Evolutionary conservation across 257 asterid species (phyloP).

Genomic region (Prunella vulgaris): DNA sequence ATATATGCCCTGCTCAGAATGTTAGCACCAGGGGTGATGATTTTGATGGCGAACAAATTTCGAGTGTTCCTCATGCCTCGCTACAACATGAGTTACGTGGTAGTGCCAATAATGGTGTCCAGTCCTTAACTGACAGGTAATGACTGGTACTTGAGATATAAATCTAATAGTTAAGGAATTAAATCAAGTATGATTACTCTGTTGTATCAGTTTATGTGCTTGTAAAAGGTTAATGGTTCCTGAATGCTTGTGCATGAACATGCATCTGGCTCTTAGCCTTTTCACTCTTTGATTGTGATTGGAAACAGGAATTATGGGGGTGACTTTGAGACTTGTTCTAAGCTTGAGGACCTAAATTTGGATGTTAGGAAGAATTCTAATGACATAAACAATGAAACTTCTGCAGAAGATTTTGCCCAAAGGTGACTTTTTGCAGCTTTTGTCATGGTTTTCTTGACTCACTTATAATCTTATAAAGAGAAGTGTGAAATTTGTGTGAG

Average conservation of each 20-base stretch:
- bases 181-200: background rate
- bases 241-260: background rate
- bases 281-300: conserved; percentile 28
- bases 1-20: conserved; percentile 39
- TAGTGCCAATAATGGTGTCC: conserved; percentile 32
- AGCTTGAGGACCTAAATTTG: conserved; percentile 82
- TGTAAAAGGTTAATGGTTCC: background rate
- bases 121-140: conserved; percentile 40
- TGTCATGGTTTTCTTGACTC: conserved; percentile 16
- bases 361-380: conserved; percentile 54
- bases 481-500: conserved; percentile 1
- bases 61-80: conserved; percentile 33
- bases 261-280: conserved; percentile 17
- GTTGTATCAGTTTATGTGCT: background rate
- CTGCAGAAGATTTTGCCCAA: conserved; percentile 39
- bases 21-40: conserved; percentile 52
- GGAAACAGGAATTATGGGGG: conserved; percentile 56
- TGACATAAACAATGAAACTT: conserved; percentile 39
- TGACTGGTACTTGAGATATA: conserved; percentile 39
- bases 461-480: background rate
- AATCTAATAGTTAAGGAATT: background rate
- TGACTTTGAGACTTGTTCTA: conserved; percentile 79
- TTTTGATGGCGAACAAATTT: conserved; percentile 43
- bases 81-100: conserved; percentile 12
- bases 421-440: conserved; percentile 47